Evolutionary conservation across 345 rosid genomes (phyloP).

Genomic region (Mercurialis annua): DNA sequence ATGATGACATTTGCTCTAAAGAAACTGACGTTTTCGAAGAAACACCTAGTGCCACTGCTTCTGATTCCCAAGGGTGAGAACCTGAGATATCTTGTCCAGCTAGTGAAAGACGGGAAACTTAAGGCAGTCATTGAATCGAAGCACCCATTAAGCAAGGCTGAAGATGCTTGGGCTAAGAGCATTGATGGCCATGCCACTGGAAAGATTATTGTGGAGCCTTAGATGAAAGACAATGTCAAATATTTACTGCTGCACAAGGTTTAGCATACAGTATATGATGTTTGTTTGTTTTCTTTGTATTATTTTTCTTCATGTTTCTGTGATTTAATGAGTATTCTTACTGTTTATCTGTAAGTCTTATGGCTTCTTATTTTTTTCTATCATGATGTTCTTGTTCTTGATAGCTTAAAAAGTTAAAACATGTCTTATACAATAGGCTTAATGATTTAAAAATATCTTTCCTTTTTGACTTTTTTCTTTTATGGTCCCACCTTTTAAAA

Average conservation of each 20-base stretch:
- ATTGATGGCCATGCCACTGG: conserved; percentile 31
- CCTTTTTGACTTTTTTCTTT: too few relatives aligned
- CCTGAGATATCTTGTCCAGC: conserved; percentile 15
- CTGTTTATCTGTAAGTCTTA: too few relatives aligned
- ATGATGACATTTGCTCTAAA: conserved; percentile 16
- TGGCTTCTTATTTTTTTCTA: too few relatives aligned
- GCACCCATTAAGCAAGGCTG: conserved; percentile 23
- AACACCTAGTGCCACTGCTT: conserved; percentile 21
- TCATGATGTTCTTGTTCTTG: too few relatives aligned
- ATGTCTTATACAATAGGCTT: too few relatives aligned
- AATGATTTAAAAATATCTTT: too few relatives aligned
- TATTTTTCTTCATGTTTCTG: not conserved
- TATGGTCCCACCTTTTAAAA: too few relatives aligned
- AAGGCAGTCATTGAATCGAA: conserved; percentile 25
- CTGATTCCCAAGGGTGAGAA: conserved; percentile 8
- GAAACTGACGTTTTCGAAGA: conserved; percentile 27
- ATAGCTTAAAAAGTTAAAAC: too few relatives aligned
- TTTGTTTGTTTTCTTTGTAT: not conserved
- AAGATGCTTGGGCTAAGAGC: conserved; percentile 32
- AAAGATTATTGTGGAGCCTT: conserved; percentile 27
- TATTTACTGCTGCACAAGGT: not conserved
- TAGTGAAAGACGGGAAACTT: conserved; percentile 19
- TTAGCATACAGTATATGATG: not conserved
- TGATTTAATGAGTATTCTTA: too few relatives aligned
- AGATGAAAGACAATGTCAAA: not conserved